phyloP scores from a whole-genome alignment of 345 rosid genomes.

The Gynandropsis gynandra region DNA sequence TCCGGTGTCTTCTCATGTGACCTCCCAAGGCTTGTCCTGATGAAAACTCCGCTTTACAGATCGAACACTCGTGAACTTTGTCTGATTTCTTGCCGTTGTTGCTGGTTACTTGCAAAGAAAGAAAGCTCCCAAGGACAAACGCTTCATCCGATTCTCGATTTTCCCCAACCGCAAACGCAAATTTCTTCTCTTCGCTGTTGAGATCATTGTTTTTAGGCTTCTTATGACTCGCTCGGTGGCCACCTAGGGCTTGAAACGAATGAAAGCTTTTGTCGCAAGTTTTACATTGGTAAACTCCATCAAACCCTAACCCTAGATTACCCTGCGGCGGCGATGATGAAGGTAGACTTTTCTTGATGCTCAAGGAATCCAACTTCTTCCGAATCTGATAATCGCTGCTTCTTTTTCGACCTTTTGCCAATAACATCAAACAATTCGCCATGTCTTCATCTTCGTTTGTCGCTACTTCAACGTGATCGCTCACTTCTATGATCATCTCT shows the following conservation, averaged over 20 bases:
- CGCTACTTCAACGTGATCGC: conserved; percentile 18
- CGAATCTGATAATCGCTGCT: conserved; percentile 36
- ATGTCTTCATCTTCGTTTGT: conserved; percentile 79
- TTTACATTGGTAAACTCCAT: conserved; percentile 58
- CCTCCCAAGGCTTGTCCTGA: conserved; percentile 97
- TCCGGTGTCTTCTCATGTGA: conserved; percentile 89
- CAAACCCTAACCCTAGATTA: conserved; percentile 23
- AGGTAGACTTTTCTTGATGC: neutral
- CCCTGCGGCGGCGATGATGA: conserved; percentile 8
- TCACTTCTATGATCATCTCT: conserved; percentile 30
- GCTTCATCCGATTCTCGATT: conserved; percentile 6
- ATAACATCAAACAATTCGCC: conserved; percentile 88
- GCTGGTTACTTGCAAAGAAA: conserved; percentile 42
- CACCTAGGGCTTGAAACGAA: conserved; percentile 93
- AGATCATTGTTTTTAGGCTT: conserved; percentile 38
- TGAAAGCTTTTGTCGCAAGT: conserved; percentile 75
- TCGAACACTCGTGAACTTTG: conserved; percentile 75
- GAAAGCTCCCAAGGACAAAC: conserved; percentile 31
- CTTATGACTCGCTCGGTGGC: conserved; percentile 90
- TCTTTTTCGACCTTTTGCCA: conserved; percentile 62
- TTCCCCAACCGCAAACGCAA: conserved; percentile 10
- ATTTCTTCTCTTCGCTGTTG: conserved; percentile 29
- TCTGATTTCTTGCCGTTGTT: conserved; percentile 8
- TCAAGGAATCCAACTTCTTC: conserved; percentile 12
- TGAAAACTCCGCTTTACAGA: conserved; percentile 72